These are phyloP conservation scores for Didymella pinodella DNA, from an alignment of 2,329 filamentous ascomycete genomes.

Conservation along the genomic window DNA sequence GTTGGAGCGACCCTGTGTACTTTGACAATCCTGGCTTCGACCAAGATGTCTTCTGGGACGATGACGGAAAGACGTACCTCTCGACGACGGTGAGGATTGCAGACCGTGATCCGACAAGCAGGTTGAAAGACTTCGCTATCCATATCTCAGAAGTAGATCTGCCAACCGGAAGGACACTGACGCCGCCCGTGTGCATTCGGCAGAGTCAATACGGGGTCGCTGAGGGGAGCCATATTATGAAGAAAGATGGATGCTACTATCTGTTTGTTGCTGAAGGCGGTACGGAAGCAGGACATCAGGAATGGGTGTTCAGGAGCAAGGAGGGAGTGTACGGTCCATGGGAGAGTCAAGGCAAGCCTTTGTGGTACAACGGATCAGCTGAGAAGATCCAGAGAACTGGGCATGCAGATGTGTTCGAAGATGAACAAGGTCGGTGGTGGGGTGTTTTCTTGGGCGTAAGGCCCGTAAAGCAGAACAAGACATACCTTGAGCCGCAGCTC, in stretches of 20 bases:
- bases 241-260: constrained; percentile 37
- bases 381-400: constrained; percentile 46
- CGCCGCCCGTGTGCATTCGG: constrained; percentile 36
- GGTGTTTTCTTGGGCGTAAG: constrained; percentile 48
- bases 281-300: constrained; percentile 47
- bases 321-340: constrained; percentile 49
- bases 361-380: constrained; percentile 45
- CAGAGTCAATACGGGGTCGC: constrained; percentile 35
- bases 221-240: constrained; percentile 50
- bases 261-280: constrained; percentile 45
- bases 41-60: constrained; percentile 60
- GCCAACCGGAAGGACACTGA: constrained; percentile 34
- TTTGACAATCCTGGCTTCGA: constrained; percentile 38
- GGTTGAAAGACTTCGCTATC: constrained; percentile 41
- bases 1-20: constrained; percentile 36
- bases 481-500: constrained; percentile 16
- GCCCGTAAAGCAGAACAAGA: constrained; percentile 19
- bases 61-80: constrained; percentile 60
- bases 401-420: constrained; percentile 39
- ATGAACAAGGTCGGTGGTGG: constrained; percentile 36
- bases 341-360: constrained; percentile 40
- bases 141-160: constrained; percentile 43
- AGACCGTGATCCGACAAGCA: constrained; percentile 27
- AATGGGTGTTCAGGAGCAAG: constrained; percentile 63
- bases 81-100: constrained; percentile 28